Percentiles rank a stretch among this genome's conserved stretches.
These are phyloP conservation scores for Pseudonitzschia pungens DNA, from an alignment of 108 stramenopile species.

Conservation along the genomic window DNA sequence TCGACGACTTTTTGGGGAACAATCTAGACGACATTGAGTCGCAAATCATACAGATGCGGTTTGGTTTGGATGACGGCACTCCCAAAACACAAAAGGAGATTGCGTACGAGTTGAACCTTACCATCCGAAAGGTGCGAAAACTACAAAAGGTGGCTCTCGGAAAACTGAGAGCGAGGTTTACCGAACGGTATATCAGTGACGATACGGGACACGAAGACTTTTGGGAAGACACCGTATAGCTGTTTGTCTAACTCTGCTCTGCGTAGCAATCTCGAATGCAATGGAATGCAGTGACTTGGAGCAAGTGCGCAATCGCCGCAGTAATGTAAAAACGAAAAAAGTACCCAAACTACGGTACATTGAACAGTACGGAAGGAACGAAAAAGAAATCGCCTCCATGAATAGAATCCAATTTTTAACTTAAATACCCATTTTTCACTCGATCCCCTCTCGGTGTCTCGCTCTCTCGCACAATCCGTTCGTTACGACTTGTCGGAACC, in stretches of 20 bases:
- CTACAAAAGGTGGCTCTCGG: conserved; percentile 28
- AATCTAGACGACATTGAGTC: conserved; percentile 44
- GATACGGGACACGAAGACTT: conserved; percentile 25
- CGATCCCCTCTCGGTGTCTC: too few relatives aligned
- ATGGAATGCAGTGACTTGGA: too few relatives aligned
- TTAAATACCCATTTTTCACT: too few relatives aligned
- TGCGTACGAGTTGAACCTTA: conserved; percentile 25
- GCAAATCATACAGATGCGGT: conserved; percentile 57
- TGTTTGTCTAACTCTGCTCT: too few relatives aligned
- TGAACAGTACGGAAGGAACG: too few relatives aligned
- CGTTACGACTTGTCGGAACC: too few relatives aligned
- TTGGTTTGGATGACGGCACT: conserved; percentile 47
- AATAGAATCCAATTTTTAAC: neutral
- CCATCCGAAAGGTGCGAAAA: conserved; percentile 26
- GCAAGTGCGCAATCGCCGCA: too few relatives aligned
- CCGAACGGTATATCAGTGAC: conserved; percentile 25
- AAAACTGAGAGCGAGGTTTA: conserved; percentile 26
- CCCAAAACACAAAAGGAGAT: conserved; percentile 36
- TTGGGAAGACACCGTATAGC: conserved; percentile 32
- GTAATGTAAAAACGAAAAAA: too few relatives aligned
- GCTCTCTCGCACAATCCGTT: too few relatives aligned
- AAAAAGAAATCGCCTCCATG: too few relatives aligned
- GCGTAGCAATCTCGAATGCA: too few relatives aligned
- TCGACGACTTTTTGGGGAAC: conserved; percentile 50
- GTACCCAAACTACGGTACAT: too few relatives aligned